These are phyloP conservation scores for Capsicum pubescens DNA, from an alignment of 257 asterid genomes.

Conservation along the genomic window DNA sequence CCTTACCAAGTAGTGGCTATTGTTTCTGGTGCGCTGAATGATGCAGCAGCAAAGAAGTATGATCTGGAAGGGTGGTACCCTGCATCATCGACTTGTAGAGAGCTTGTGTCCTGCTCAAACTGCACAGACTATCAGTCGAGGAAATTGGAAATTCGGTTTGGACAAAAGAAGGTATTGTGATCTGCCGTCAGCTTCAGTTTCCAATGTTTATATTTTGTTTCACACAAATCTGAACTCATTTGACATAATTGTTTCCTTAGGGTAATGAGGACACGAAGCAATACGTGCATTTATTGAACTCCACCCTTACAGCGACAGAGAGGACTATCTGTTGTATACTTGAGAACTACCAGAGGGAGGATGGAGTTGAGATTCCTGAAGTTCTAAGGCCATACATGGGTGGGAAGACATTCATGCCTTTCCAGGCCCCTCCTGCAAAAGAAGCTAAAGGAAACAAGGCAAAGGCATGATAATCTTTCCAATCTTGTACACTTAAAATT, in stretches of 20 bases:
- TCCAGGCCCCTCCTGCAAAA: slow-evolving; percentile 51
- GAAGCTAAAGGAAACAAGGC: slow-evolving; percentile 70
- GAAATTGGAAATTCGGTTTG: slow-evolving; percentile 81
- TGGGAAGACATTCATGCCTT: slow-evolving; percentile 75
- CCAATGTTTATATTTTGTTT: neutral
- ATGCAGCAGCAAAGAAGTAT: slow-evolving; percentile 96
- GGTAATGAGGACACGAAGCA: slow-evolving; percentile 75
- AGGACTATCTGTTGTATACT: slow-evolving; percentile 90
- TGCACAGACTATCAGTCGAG: slow-evolving; percentile 92
- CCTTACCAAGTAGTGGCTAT: slow-evolving; percentile 85
- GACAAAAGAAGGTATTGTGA: slow-evolving; percentile 78
- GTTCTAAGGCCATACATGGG: slow-evolving; percentile 71
- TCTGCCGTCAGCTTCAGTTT: neutral
- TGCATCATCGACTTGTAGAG: slow-evolving; percentile 78
- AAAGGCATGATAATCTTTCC: slow-evolving; percentile 34
- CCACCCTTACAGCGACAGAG: slow-evolving; percentile 96
- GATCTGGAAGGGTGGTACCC: slow-evolving; percentile 99
- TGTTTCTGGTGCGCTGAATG: slow-evolving; percentile 93
- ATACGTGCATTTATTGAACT: slow-evolving; percentile 88
- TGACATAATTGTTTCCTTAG: slow-evolving; percentile 50
- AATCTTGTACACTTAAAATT: neutral
- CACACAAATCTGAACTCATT: neutral
- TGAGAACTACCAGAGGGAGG: slow-evolving; percentile 87
- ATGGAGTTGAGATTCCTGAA: slow-evolving; percentile 88
- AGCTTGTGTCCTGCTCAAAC: slow-evolving; percentile 95